These are phyloP conservation scores for Monosporascus sp. DNA, from an alignment of 2,329 filamentous ascomycete genomes.

Conservation along the genomic window DNA sequence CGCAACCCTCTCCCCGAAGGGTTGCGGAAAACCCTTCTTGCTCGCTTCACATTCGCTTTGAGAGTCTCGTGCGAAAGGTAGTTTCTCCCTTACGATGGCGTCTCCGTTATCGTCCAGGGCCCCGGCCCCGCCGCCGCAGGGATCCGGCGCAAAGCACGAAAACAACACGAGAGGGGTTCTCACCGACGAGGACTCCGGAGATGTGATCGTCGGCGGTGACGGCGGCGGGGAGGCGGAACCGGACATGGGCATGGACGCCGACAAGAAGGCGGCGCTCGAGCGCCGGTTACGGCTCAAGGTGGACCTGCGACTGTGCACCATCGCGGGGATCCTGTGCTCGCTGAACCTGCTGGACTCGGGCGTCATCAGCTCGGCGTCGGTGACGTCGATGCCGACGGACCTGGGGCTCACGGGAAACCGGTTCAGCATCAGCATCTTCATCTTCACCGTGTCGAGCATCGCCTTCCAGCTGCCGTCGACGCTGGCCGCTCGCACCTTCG, in stretches of 20 bases:
- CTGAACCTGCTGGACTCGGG: conserved; percentile 65
- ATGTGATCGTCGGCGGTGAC: not conserved
- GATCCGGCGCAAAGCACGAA: not conserved
- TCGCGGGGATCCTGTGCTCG: conserved; percentile 64
- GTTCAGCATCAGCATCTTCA: conserved; percentile 66
- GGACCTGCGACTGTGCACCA: conserved; percentile 63
- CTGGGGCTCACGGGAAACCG: conserved; percentile 58
- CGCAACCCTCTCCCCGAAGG: not conserved
- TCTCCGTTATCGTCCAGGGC: not conserved
- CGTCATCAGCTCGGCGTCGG: conserved; percentile 63
- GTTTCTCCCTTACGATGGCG: not conserved
- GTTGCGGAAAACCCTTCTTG: not conserved
- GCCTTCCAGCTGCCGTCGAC: conserved; percentile 65
- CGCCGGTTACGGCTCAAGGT: conserved; percentile 50
- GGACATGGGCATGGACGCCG: conserved; percentile 2
- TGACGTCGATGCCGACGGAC: conserved; percentile 62
- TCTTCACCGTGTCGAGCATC: conserved; percentile 65
- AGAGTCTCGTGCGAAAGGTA: not conserved
- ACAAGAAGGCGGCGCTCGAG: conserved; percentile 12
- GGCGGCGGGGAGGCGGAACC: conserved; percentile 1
- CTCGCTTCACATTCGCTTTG: no score
- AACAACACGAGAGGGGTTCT: not conserved
- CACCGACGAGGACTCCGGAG: not conserved
- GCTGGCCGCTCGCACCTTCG: conserved; percentile 58
- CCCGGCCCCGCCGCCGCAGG: not conserved